Percentiles rank a stretch among this genome's conserved stretches.
Evolutionary conservation across 768 basidiomycete species (phyloP).

Genomic region (Mycena indigotica): DNA sequence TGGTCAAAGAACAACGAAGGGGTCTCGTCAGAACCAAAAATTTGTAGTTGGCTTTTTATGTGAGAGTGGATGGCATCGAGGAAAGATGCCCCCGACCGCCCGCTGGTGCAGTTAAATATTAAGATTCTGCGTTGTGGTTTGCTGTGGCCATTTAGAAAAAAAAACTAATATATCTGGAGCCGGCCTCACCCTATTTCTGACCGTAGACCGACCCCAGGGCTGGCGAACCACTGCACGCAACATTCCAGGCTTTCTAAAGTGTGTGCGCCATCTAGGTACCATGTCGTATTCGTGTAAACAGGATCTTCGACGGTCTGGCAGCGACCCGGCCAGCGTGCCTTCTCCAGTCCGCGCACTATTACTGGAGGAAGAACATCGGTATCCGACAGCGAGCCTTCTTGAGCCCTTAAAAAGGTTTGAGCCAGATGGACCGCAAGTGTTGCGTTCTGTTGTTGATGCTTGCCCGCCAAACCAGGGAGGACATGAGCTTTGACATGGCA

Average conservation of each 20-base stretch:
- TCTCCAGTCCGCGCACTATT: slow-evolving; percentile 64
- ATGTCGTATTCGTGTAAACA: slow-evolving; percentile 51
- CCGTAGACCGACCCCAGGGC: slow-evolving; percentile 53
- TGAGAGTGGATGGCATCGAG: slow-evolving; percentile 60
- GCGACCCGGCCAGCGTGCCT: slow-evolving; percentile 89
- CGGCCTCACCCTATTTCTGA: slow-evolving; percentile 20
- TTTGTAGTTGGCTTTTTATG: slow-evolving; percentile 48
- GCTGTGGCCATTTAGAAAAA: slow-evolving; percentile 19
- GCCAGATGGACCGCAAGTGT: slow-evolving; percentile 78
- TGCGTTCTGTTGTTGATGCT: slow-evolving; percentile 88
- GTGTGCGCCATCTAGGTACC: slow-evolving; percentile 97
- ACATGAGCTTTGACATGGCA: slow-evolving; percentile 6
- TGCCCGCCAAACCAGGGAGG: slow-evolving; percentile 73
- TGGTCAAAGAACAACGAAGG: slow-evolving; percentile 67
- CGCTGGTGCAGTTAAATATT: slow-evolving; percentile 94
- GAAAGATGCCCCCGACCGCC: slow-evolving; percentile 78
- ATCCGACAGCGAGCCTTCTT: slow-evolving; percentile 27
- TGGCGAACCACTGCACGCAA: slow-evolving; percentile 88
- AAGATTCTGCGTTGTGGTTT: slow-evolving; percentile 55
- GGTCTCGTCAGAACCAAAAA: slow-evolving; percentile 40
- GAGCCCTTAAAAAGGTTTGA: slow-evolving; percentile 57
- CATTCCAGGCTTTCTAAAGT: slow-evolving; percentile 87
- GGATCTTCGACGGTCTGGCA: slow-evolving; percentile 85
- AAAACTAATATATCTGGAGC: neutral
- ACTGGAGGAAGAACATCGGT: slow-evolving; percentile 21